Percentiles rank a stretch among this genome's conserved stretches.
Evolutionary conservation across 495 filamentous ascomycete species (phyloP).

Genomic region (Lindgomyces ingoldianus): DNA sequence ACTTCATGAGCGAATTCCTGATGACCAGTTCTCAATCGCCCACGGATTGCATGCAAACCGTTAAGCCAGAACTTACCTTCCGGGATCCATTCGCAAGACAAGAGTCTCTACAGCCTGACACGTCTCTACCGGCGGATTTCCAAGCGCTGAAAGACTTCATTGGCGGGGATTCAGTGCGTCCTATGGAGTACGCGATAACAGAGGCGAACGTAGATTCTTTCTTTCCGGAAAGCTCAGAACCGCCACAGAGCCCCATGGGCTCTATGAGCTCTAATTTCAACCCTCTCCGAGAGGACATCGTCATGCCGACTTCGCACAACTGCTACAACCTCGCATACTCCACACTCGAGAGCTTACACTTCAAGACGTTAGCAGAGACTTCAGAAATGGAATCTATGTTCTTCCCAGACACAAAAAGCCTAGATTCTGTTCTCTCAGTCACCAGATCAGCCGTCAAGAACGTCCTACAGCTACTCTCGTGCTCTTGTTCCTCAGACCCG

Average conservation of each 20-base stretch:
- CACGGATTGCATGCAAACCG: slow-evolving; percentile 2
- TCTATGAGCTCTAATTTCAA: slow-evolving; percentile 2
- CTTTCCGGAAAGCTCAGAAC: neutral
- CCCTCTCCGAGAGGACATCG: slow-evolving; percentile 7
- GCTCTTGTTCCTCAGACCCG: slow-evolving; percentile 31
- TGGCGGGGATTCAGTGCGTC: slow-evolving; percentile 13
- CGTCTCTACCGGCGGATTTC: slow-evolving; percentile 22
- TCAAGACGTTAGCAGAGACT: neutral
- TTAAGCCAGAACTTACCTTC: slow-evolving; percentile 20
- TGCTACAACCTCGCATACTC: slow-evolving; percentile 32
- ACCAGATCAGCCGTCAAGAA: slow-evolving; percentile 26
- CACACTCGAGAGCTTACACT: slow-evolving; percentile 21
- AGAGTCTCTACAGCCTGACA: slow-evolving; percentile 5
- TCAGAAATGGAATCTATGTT: neutral
- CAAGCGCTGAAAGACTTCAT: slow-evolving; percentile 31
- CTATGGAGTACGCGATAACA: slow-evolving; percentile 14
- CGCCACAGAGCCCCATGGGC: slow-evolving; percentile 13
- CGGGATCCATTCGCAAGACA: slow-evolving; percentile 28
- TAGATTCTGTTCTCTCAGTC: slow-evolving; percentile 32
- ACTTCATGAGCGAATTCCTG: slow-evolving; percentile 23
- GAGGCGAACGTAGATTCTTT: slow-evolving; percentile 9
- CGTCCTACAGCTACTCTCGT: slow-evolving; percentile 27
- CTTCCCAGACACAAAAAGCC: slow-evolving; percentile 7
- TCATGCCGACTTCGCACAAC: slow-evolving; percentile 20
- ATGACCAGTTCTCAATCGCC: neutral